Base-by-base conservation (phyloP, 139 green algal species). In the Nannochloris sp. region DNA sequence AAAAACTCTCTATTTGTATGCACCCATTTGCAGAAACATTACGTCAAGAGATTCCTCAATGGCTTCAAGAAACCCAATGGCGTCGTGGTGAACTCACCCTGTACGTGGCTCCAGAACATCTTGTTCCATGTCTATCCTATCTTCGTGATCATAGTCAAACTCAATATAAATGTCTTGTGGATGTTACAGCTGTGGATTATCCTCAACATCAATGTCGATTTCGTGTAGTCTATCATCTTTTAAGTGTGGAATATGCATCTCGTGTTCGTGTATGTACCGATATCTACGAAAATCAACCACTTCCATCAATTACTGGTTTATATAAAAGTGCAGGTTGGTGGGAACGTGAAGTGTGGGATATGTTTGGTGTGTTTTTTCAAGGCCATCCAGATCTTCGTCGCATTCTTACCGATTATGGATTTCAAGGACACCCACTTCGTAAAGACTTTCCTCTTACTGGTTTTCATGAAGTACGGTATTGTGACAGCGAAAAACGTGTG, bases 331-430 rank as follows among this genome's bases (percentile, higher is more conserved):
- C 81, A 10, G 61, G 54, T 48, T 87, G 80, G 80, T 84, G 62
- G 62, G 80, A 87, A 68, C 69, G 80, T 55, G 88, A 95, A 76
- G 77, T 82, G 5, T 95, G 81, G 81, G 87, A 95, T 73, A 95
- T 95, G 87, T 95, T 88, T 74, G 87, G 88, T 19, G 70, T 95
- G 11, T 90, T 90, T 63, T 95, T 95, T 81, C 74, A 59, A 25
- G 78, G 81, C 56, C 85, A 95, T 64, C 86, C 85, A 15, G 88
- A 96, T 73, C 78, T 96, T 61, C 81, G 88, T 44, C 79, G 87
- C 62, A 87, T 95, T 70, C 74, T 94, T 16, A 94, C 87, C 5
- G 87, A 95, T 75, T 93, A 95, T 71, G 88, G 87, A 44, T 95
- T 86, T 85, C 79, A 90, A 60, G 87, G 88, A 14, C 85, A 91